phyloP scores from a whole-genome alignment of 352 stramenopile genomes.

The Phytophthora rubi region DNA sequence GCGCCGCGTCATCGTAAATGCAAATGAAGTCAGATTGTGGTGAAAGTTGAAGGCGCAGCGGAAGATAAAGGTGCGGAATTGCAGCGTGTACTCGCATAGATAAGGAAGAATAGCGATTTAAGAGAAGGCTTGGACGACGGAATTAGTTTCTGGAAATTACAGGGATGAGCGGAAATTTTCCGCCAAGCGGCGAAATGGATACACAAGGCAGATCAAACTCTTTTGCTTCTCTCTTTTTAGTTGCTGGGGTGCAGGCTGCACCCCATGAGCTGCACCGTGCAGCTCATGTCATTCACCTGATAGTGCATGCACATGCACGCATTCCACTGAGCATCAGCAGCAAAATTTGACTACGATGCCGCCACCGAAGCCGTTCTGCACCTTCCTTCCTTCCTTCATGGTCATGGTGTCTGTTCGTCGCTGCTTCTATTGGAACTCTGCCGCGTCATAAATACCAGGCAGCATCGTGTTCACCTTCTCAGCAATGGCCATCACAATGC shows the following conservation, averaged over 20 bases:
- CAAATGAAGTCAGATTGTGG: slow-evolving; percentile 5
- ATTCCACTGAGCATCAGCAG: not conserved
- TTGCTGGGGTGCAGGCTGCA: not conserved
- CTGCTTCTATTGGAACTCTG: slow-evolving; percentile 90
- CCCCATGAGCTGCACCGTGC: too few relatives aligned
- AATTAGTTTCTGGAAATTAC: slow-evolving; percentile 4
- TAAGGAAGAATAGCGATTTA: not conserved
- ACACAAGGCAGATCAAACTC: not conserved
- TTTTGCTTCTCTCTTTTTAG: slow-evolving; percentile 3
- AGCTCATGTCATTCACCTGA: not conserved
- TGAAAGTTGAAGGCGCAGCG: slow-evolving; percentile 41
- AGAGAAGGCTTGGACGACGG: not conserved
- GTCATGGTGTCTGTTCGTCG: not conserved
- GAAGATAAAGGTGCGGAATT: slow-evolving; percentile 19
- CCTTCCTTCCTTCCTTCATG: not conserved
- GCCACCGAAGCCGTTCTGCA: not conserved
- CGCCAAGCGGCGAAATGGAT: not conserved
- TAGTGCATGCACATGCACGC: not conserved
- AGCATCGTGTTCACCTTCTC: slow-evolving; percentile 98
- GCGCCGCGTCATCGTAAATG: slow-evolving; percentile 66
- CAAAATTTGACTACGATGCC: not conserved
- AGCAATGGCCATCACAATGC: slow-evolving; percentile 97
- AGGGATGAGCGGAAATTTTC: too few relatives aligned
- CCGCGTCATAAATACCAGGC: slow-evolving; percentile 96
- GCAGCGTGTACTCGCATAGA: slow-evolving; percentile 3